Evolutionary conservation across 164 flowering plant species (phyloP).

Genomic region (Litsea cubeba): DNA sequence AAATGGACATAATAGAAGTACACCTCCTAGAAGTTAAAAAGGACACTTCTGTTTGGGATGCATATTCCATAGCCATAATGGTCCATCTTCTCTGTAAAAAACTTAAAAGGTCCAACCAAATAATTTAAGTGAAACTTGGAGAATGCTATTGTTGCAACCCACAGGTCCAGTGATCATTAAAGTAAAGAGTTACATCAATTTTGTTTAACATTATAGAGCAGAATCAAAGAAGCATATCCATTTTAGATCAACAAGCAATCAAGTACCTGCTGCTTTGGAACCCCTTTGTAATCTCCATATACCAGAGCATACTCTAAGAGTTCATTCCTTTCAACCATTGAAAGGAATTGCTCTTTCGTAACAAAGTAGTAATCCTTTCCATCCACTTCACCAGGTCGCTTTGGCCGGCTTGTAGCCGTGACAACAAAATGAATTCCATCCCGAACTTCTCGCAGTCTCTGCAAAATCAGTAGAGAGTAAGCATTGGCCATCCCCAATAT

Average conservation of each 20-base stretch:
- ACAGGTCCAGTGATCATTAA: not conserved
- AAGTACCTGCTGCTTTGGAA: slow-evolving; percentile 62
- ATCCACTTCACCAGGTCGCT: slow-evolving; percentile 64
- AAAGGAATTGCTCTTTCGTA: slow-evolving; percentile 62
- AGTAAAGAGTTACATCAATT: not conserved
- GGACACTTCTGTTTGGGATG: too few species aligned
- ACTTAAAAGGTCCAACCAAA: not conserved
- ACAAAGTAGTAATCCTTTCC: slow-evolving; percentile 86
- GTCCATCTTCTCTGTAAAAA: not conserved
- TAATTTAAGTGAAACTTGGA: not conserved
- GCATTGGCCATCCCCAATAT: not conserved
- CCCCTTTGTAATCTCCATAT: slow-evolving; percentile 93
- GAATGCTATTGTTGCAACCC: not conserved
- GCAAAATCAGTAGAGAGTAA: slow-evolving; percentile 1
- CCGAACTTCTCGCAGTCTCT: slow-evolving; percentile 46
- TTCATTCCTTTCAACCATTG: slow-evolving; percentile 67
- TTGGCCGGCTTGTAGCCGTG: slow-evolving; percentile 79
- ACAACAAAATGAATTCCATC: slow-evolving; percentile 75
- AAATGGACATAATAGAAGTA: too few species aligned
- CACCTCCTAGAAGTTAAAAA: too few species aligned
- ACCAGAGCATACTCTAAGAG: slow-evolving; percentile 90
- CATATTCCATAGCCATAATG: too few species aligned
- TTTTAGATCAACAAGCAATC: not conserved
- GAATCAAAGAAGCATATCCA: not conserved
- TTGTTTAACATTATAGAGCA: not conserved